These are phyloP conservation scores for Thuja plicata DNA, from an alignment of 83 land plant species.

Conservation along the genomic window DNA sequence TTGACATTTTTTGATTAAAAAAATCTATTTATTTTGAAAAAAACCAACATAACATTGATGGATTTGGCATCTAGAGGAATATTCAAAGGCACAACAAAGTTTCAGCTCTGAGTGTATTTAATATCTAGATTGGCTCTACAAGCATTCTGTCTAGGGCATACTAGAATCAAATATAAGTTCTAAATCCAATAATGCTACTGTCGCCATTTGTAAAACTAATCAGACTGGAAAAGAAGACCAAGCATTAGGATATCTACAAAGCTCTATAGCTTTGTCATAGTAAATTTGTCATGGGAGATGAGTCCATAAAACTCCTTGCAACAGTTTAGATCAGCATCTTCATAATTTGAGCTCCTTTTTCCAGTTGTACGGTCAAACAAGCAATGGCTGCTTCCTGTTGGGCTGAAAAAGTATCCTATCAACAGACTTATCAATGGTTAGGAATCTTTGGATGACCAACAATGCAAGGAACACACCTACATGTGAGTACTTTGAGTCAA, in stretches of 20 bases:
- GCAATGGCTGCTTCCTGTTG: not conserved
- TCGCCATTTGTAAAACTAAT: not conserved
- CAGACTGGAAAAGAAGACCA: not conserved
- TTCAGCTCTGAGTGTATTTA: not conserved
- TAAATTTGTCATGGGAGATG: not conserved
- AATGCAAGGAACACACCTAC: no score
- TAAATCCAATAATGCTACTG: not conserved
- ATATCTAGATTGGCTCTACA: not conserved
- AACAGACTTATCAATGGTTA: not conserved
- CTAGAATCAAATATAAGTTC: not conserved
- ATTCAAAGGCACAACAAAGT: not conserved
- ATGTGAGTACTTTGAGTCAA: no score
- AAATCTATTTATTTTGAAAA: no score
- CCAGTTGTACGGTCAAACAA: not conserved
- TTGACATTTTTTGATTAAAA: not conserved
- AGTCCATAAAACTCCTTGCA: not conserved
- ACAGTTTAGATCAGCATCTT: not conserved
- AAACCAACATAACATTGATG: not conserved
- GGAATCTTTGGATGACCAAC: not conserved
- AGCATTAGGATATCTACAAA: not conserved
- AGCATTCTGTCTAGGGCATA: not conserved
- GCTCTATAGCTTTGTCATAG: not conserved
- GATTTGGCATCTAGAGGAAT: not conserved
- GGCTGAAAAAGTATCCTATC: not conserved
- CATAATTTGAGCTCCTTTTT: not conserved